phyloP scores from a whole-genome alignment of 2,329 filamentous ascomycete species.

The Emydomyces testavorans region DNA sequence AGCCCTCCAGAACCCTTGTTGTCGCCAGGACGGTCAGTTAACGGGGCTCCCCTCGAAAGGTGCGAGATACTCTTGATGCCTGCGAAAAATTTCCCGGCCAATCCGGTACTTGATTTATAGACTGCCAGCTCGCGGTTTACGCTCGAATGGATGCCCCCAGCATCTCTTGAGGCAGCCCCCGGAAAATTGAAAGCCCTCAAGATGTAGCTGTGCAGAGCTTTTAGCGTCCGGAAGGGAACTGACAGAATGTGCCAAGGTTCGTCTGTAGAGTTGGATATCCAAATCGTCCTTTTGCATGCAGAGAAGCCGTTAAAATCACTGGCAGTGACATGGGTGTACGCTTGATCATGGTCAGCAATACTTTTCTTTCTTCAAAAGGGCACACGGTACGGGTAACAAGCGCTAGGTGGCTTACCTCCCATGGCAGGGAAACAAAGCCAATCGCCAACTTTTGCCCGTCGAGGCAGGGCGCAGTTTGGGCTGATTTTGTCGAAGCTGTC shows the following conservation, averaged over 20 bases:
- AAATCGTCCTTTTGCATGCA: background rate
- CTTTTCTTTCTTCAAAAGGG: background rate
- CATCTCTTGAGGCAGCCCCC: background rate
- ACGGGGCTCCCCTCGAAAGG: background rate
- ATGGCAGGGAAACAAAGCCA: constrained; percentile 10
- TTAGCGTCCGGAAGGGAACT: background rate
- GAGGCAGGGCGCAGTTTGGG: constrained; percentile 1
- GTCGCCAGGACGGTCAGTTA: background rate
- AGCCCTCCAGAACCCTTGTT: background rate
- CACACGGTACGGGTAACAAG: background rate
- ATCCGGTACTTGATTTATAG: background rate
- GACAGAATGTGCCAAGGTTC: background rate
- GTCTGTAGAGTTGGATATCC: background rate
- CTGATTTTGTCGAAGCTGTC: constrained; percentile 9
- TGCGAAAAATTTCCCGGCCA: background rate
- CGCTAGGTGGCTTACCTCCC: constrained; percentile 4
- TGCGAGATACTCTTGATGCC: background rate
- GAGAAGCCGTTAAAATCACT: constrained; percentile 10
- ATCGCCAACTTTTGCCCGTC: constrained; percentile 5
- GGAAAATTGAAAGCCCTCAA: background rate
- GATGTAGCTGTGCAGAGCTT: constrained; percentile 3
- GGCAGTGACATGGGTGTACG: constrained; percentile 10
- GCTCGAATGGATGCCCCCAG: background rate
- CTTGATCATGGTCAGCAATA: constrained; percentile 2
- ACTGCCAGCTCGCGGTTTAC: background rate